Conservation (phyloP, 2,329 filamentous ascomycete genomes). For the Fusarium anthophilum region DNA sequence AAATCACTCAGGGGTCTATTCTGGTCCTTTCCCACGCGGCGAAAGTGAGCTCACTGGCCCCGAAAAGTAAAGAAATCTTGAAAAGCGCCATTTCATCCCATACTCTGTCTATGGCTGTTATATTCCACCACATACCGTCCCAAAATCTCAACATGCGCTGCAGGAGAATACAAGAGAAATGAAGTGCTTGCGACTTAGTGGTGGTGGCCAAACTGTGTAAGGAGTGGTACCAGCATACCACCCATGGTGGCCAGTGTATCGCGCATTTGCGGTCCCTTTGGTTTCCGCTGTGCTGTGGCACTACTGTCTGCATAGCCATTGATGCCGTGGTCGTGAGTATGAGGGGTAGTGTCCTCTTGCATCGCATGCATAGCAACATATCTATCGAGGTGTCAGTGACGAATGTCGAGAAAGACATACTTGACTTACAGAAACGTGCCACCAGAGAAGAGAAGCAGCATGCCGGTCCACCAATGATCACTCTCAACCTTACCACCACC, state of each 20-base stretch:
- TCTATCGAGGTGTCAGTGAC: conserved; percentile 55
- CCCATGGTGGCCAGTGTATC: conserved; percentile 76
- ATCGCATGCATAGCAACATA: conserved; percentile 99
- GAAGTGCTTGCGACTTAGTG: conserved; percentile 54
- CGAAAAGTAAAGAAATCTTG: conserved; percentile 3
- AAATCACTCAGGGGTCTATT: conserved; percentile 26
- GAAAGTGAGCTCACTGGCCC: conserved; percentile 38
- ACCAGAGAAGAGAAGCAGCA: conserved; percentile 92
- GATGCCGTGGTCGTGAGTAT: conserved; percentile 57
- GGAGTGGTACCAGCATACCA: conserved; percentile 80
- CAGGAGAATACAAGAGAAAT: conserved; percentile 8
- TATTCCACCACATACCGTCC: conserved; percentile 1
- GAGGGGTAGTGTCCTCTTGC: conserved; percentile 74
- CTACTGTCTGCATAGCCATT: conserved; percentile 66
- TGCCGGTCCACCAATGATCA: conserved; percentile 88
- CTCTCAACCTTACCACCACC: conserved; percentile 69
- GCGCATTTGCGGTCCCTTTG: conserved; percentile 68
- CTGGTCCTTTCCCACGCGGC: conserved; percentile 15
- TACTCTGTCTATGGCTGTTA: conserved; percentile 10
- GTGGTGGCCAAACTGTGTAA: conserved; percentile 82
- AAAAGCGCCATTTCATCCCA: conserved; percentile 30
- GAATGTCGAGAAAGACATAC: neutral
- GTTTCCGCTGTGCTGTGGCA: conserved; percentile 57
- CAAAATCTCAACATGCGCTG: conserved; percentile 12
- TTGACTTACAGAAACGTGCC: conserved; percentile 88